Evolutionary conservation across 2,329 filamentous ascomycete species (phyloP).

Genomic region (Periconia sp.): DNA sequence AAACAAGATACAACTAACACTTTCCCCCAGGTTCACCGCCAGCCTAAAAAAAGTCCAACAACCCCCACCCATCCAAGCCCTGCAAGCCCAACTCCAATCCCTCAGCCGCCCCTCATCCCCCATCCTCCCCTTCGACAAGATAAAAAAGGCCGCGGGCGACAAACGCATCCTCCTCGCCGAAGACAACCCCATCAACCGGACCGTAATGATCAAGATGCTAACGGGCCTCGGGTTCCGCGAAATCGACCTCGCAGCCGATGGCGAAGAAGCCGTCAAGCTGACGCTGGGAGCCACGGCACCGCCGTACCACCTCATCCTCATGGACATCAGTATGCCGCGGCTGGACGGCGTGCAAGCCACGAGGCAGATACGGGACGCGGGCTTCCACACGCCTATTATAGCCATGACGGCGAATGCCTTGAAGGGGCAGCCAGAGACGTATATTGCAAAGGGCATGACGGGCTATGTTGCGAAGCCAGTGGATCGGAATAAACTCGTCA

Average conservation of each 20-base stretch:
- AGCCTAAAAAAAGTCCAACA: conserved; percentile 34
- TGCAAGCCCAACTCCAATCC: conserved; percentile 14
- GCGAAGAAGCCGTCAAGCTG: conserved; percentile 44
- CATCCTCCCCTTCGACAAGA: conserved; percentile 21
- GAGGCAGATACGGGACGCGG: conserved; percentile 25
- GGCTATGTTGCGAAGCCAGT: conserved; percentile 60
- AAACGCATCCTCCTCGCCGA: conserved; percentile 47
- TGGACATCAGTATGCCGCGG: conserved; percentile 42
- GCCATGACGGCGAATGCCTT: conserved; percentile 61
- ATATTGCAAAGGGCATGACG: conserved; percentile 58
- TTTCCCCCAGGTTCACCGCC: conserved; percentile 55
- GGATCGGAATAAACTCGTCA: conserved; percentile 51
- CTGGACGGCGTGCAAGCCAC: conserved; percentile 34
- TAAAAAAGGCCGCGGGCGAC: conserved; percentile 19
- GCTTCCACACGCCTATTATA: conserved; percentile 48
- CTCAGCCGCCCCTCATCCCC: conserved; percentile 9
- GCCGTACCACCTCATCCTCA: conserved; percentile 34
- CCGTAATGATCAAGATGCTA: conserved; percentile 52
- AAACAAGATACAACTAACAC: not conserved
- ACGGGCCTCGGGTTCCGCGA: conserved; percentile 35
- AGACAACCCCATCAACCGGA: conserved; percentile 52
- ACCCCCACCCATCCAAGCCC: conserved; percentile 12
- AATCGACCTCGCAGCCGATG: conserved; percentile 45
- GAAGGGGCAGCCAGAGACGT: conserved; percentile 57
- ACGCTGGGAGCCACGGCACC: not conserved